These are phyloP conservation scores for Magnusiomyces tetraspermus DNA, from an alignment of 1,139 yeast genomes.

Conservation along the genomic window DNA sequence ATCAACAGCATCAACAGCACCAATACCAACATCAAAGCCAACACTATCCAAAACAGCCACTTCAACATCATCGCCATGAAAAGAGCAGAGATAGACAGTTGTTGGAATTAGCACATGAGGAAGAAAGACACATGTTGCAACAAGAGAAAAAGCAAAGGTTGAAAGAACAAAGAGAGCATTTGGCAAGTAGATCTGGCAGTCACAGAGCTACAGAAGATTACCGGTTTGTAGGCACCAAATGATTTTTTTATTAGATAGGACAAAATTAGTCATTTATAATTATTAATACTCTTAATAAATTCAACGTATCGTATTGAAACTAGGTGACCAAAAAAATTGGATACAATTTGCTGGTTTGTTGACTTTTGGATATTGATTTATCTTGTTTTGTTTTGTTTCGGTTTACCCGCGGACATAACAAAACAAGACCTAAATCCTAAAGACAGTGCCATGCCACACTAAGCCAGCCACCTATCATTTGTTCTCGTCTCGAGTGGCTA, in stretches of 20 bases:
- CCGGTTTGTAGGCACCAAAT: too few relatives aligned
- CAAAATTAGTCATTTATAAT: too few relatives aligned
- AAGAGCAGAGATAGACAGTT: not conserved
- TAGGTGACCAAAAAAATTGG: too few relatives aligned
- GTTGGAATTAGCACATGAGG: not conserved
- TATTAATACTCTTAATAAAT: too few relatives aligned
- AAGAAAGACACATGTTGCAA: not conserved
- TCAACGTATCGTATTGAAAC: too few relatives aligned
- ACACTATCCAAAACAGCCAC: not conserved
- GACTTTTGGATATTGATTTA: too few relatives aligned
- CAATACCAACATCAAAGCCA: not conserved
- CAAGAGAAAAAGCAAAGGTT: not conserved
- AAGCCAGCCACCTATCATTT: not conserved
- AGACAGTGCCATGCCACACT: not conserved
- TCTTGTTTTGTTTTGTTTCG: too few relatives aligned
- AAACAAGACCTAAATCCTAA: not conserved
- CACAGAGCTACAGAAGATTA: too few relatives aligned
- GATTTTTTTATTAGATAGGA: too few relatives aligned
- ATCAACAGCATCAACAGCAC: not conserved
- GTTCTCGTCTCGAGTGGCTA: not conserved
- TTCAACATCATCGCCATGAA: not conserved
- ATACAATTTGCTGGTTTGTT: too few relatives aligned
- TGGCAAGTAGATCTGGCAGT: too few relatives aligned
- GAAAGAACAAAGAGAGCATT: not conserved
- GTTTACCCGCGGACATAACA: too few relatives aligned